These are phyloP conservation scores for Globisporangium spinosum DNA, from an alignment of 352 stramenopile genomes.

Conservation along the genomic window DNA sequence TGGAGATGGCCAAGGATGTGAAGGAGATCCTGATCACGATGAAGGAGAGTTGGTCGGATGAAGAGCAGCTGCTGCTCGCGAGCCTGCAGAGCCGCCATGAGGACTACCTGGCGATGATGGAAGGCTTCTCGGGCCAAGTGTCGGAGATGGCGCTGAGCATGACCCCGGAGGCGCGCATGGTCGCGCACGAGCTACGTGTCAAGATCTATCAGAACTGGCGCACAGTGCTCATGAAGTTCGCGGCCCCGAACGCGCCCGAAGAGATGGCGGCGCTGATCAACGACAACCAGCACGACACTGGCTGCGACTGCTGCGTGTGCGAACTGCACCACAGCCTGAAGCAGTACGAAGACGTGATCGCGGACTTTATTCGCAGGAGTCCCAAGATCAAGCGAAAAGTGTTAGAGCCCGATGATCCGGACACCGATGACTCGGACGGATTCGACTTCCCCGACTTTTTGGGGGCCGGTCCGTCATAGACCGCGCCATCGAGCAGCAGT, in stretches of 20 bases:
- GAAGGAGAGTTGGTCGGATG: constrained; percentile 63
- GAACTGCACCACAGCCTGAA: constrained; percentile 44
- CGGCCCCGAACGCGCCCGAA: constrained; percentile 50
- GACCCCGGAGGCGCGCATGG: constrained; percentile 70
- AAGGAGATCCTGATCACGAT: constrained; percentile 78
- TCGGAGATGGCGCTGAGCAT: constrained; percentile 56
- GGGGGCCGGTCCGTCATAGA: constrained; percentile 13
- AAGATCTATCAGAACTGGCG: constrained; percentile 86
- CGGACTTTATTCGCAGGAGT: constrained; percentile 55
- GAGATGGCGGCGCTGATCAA: constrained; percentile 37
- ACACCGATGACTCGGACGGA: constrained; percentile 17
- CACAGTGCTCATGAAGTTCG: constrained; percentile 63
- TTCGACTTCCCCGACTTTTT: constrained; percentile 22
- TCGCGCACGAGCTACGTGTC: constrained; percentile 66
- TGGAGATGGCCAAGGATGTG: constrained; percentile 84
- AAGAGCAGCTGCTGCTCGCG: constrained; percentile 63
- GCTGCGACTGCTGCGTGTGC: constrained; percentile 54
- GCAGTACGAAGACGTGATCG: constrained; percentile 54
- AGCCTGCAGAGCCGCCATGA: constrained; percentile 68
- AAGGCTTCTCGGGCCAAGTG: constrained; percentile 55
- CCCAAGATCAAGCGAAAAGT: constrained; percentile 42
- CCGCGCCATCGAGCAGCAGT: background rate
- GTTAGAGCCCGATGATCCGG: constrained; percentile 14
- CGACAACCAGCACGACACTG: constrained; percentile 26
- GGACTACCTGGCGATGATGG: constrained; percentile 68